These are phyloP conservation scores for Megacollybia marginata DNA, from an alignment of 768 basidiomycete species.

Conservation along the genomic window DNA sequence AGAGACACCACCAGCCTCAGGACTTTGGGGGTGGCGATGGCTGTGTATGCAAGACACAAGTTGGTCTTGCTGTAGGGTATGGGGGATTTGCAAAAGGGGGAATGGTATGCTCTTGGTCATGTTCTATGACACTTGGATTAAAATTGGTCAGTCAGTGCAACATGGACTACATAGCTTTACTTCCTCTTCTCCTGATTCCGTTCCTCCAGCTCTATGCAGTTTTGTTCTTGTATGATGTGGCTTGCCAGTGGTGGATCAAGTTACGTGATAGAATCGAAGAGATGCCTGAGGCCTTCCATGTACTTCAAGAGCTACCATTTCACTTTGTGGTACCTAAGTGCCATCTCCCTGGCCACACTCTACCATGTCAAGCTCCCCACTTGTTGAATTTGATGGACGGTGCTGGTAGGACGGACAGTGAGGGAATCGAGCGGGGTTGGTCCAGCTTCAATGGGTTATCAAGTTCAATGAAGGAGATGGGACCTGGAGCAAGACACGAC, in stretches of 20 bases:
- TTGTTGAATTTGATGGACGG: not conserved
- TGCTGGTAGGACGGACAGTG: too few species aligned
- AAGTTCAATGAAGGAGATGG: conserved; percentile 20
- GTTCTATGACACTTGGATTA: too few species aligned
- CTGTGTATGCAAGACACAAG: conserved; percentile 8
- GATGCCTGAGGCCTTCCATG: not conserved
- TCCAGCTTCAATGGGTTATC: conserved; percentile 10
- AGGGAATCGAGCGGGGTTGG: conserved; percentile 21
- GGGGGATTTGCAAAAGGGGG: too few species aligned
- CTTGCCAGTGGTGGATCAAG: too few species aligned
- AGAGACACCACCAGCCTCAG: conserved; percentile 1
- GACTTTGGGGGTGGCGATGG: conserved; percentile 8
- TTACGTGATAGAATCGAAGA: too few species aligned
- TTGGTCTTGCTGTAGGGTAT: too few species aligned
- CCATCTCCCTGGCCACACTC: not conserved
- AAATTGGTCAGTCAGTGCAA: conserved; percentile 11
- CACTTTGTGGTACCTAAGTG: too few species aligned
- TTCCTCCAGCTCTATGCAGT: conserved; percentile 9
- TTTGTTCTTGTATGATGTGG: conserved; percentile 14
- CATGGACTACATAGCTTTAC: conserved; percentile 7
- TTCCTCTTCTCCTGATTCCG: not conserved
- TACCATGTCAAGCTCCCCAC: not conserved
- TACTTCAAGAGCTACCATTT: not conserved
- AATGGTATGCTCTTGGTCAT: not conserved
- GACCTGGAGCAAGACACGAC: conserved; percentile 6